A percentile compares a stretch with the other conserved stretches of the same genome.
Evolutionary conservation across 73 alveolate species (phyloP).

Genomic region (Paramecium tetraurelia): DNA sequence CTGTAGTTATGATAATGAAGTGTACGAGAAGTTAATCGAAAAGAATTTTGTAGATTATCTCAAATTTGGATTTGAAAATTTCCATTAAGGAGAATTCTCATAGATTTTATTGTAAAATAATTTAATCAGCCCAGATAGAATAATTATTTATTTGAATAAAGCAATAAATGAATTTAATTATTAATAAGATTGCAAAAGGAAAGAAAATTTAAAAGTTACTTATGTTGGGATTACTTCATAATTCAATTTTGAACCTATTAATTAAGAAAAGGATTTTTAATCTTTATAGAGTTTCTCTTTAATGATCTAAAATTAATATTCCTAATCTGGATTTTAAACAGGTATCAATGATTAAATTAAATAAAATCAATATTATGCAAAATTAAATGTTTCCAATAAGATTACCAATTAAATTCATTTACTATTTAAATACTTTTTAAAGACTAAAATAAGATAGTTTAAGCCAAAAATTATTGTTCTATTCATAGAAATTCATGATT

Average conservation of each 20-base stretch:
- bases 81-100: neutral
- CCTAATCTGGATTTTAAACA: too few species aligned
- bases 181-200: neutral
- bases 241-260: neutral
- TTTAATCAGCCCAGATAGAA: neutral
- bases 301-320: neutral
- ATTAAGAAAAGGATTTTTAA: neutral
- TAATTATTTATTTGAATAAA: too few species aligned
- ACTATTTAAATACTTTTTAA: neutral
- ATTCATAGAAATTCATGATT: neutral
- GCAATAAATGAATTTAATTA: neutral
- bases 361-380: neutral
- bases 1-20: neutral
- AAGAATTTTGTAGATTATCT: neutral
- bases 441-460: neutral
- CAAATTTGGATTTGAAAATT: neutral
- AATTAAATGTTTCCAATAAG: neutral
- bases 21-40: neutral
- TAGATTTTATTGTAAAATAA: too few species aligned
- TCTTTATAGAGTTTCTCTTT: neutral
- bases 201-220: neutral
- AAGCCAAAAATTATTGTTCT: neutral
- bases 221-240: neutral
- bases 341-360: too few species aligned
- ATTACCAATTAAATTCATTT: neutral